Evolutionary conservation across 129 eudicot species (phyloP).

Genomic region (Arctium lappa): DNA sequence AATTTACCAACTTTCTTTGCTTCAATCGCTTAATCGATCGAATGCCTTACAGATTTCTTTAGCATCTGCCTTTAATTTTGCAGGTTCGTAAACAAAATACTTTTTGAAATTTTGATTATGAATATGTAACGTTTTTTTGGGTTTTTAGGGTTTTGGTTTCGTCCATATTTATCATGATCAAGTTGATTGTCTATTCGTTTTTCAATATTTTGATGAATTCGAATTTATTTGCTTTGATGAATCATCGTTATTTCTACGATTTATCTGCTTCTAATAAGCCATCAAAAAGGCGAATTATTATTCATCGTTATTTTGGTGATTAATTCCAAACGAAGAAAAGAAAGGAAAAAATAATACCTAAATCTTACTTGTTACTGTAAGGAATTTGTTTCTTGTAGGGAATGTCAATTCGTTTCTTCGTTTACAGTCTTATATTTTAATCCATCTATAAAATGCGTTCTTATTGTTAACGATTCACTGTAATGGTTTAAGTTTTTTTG

Average conservation of each 20-base stretch:
- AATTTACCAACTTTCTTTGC: neutral
- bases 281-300: neutral
- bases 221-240: neutral
- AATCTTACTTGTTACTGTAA: neutral
- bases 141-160: conserved; percentile 23
- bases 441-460: too few species aligned
- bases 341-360: neutral
- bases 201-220: neutral
- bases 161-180: conserved; percentile 11
- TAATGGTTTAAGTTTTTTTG: too few species aligned
- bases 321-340: neutral
- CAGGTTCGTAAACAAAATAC: conserved; percentile 34
- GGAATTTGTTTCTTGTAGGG: conserved; percentile 15
- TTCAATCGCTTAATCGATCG: neutral
- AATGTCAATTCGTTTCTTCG: conserved; percentile 5
- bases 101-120: neutral
- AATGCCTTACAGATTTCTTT: conserved; percentile 10
- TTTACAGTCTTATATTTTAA: neutral
- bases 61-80: neutral
- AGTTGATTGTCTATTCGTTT: conserved; percentile 8
- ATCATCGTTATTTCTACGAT: neutral
- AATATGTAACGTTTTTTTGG: neutral
- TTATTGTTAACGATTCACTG: too few species aligned
- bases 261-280: neutral
- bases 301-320: neutral